A percentile compares a stretch with the other conserved stretches of the same genome.
Conservation (phyloP, 768 basidiomycete genomes). For the Agaricus sinodeliciosus region DNA sequence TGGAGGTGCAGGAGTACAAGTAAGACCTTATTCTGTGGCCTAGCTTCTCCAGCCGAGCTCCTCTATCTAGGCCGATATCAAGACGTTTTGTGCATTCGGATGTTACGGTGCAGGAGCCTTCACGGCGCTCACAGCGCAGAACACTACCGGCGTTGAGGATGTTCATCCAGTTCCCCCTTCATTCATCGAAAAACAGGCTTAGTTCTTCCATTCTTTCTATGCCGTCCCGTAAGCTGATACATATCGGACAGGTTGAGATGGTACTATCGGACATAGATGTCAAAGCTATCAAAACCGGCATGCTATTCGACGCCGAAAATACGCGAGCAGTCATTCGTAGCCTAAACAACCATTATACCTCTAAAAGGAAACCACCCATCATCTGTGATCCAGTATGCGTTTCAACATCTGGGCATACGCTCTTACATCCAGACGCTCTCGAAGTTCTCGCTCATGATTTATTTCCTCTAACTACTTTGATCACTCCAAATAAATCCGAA, state of each 20-base stretch:
- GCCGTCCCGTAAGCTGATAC: neutral
- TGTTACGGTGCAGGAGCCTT: constrained; percentile 80
- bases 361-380: constrained; percentile 35
- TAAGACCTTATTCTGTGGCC: constrained; percentile 16
- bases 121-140: constrained; percentile 87
- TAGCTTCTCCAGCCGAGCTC: neutral
- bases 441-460: constrained; percentile 51
- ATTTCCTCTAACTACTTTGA: constrained; percentile 60
- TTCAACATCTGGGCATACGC: constrained; percentile 80
- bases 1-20: constrained; percentile 90
- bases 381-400: constrained; percentile 90
- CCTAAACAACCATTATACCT: constrained; percentile 32
- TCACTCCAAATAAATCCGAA: constrained; percentile 86
- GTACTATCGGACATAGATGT: constrained; percentile 67
- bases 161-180: constrained; percentile 61
- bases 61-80: constrained; percentile 67
- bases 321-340: constrained; percentile 40
- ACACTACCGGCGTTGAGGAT: constrained; percentile 76
- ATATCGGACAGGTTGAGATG: constrained; percentile 3
- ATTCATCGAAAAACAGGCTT: constrained; percentile 72
- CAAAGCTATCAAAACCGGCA: constrained; percentile 80
- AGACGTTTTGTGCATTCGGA: constrained; percentile 70
- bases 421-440: constrained; percentile 65
- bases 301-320: constrained; percentile 64
- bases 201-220: constrained; percentile 13